Percentiles rank a stretch among this genome's conserved stretches.
Evolutionary conservation across 2,329 filamentous ascomycete genomes (phyloP).

Genomic region (Lachnellula arida): DNA sequence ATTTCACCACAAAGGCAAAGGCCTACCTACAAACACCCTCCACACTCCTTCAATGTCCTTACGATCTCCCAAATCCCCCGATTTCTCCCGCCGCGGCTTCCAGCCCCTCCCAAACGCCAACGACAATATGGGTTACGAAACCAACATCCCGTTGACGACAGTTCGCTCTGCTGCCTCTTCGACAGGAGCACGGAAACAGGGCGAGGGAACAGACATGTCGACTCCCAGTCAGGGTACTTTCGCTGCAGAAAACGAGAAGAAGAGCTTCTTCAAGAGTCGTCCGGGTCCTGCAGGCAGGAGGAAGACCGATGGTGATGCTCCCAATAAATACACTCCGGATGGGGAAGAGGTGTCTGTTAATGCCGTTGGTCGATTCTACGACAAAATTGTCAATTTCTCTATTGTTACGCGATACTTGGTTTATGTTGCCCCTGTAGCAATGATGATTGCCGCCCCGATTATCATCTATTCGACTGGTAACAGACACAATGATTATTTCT

Average conservation of each 20-base stretch:
- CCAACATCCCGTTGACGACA: slow-evolving; percentile 50
- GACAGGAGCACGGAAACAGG: slow-evolving; percentile 48
- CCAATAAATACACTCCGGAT: slow-evolving; percentile 38
- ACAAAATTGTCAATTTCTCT: slow-evolving; percentile 59
- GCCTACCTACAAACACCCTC: not conserved
- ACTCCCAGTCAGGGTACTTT: not conserved
- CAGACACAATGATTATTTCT: slow-evolving; percentile 22
- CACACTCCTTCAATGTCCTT: slow-evolving; percentile 21
- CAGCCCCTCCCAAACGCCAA: slow-evolving; percentile 19
- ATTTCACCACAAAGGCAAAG: not conserved
- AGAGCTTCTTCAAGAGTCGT: slow-evolving; percentile 16
- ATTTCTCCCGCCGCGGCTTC: slow-evolving; percentile 26
- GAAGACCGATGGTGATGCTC: slow-evolving; percentile 36
- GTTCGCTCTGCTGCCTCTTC: slow-evolving; percentile 53
- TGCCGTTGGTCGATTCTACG: slow-evolving; percentile 61
- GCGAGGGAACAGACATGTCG: slow-evolving; percentile 30
- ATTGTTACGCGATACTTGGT: slow-evolving; percentile 62
- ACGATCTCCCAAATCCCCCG: slow-evolving; percentile 23
- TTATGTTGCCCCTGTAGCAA: slow-evolving; percentile 60
- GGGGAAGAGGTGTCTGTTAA: slow-evolving; percentile 54
- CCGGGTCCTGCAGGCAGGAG: slow-evolving; percentile 39
- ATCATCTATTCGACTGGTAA: slow-evolving; percentile 38
- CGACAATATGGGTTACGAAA: slow-evolving; percentile 20
- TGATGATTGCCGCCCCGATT: slow-evolving; percentile 58
- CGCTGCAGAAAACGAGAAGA: slow-evolving; percentile 25